phyloP scores from a whole-genome alignment of 768 basidiomycete species.

The Inosperma sp. region DNA sequence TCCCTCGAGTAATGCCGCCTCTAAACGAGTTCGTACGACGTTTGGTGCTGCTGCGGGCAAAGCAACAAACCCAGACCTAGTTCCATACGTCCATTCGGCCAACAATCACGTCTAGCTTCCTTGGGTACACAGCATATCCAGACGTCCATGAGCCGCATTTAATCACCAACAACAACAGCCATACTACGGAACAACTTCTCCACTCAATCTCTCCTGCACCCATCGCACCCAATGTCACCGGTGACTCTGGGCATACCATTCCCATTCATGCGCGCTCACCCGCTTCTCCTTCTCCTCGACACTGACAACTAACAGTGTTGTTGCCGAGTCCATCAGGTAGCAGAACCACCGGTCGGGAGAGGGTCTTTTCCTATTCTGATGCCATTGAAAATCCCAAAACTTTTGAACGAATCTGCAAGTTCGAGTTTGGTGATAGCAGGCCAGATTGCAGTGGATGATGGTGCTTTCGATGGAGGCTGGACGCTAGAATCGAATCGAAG shows the following conservation, averaged over 20 bases:
- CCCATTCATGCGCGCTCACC: neutral
- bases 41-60: neutral
- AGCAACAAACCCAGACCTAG: constrained; percentile 25
- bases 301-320: no score
- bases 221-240: neutral
- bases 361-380: no score
- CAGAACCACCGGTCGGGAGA: no score
- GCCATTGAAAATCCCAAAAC: no score
- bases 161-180: neutral
- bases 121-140: neutral
- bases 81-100: constrained; percentile 36
- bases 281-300: constrained; percentile 8
- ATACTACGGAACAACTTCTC: no score
- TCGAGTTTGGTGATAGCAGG: no score
- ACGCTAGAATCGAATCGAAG: no score
- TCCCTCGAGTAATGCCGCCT: constrained; percentile 53
- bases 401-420: no score
- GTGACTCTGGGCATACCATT: neutral
- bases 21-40: constrained; percentile 21
- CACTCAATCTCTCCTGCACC: constrained; percentile 28
- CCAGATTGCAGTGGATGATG: no score
- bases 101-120: constrained; percentile 52
- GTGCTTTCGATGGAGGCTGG: no score
- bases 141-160: no score
- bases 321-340: no score